Evolutionary conservation across 768 basidiomycete genomes (phyloP).

Genomic region (Dioszegia aurantiaca): DNA sequence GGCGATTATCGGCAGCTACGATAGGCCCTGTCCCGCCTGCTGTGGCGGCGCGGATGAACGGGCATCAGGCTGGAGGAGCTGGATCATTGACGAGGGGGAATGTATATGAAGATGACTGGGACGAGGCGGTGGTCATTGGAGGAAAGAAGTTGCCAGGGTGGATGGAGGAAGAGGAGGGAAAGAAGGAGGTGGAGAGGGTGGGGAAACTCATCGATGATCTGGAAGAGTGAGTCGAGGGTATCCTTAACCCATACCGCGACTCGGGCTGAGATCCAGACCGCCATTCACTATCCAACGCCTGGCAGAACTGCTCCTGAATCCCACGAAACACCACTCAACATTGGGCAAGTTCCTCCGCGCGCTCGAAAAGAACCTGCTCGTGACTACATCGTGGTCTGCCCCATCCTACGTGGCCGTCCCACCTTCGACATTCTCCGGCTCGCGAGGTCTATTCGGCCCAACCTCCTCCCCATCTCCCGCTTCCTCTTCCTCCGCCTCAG

Average conservation of each 20-base stretch:
- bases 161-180: slow-evolving; percentile 43
- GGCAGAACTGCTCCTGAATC: slow-evolving; percentile 45
- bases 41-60: slow-evolving; percentile 6
- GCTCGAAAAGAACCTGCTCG: slow-evolving; percentile 49
- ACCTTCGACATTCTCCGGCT: slow-evolving; percentile 10
- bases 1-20: slow-evolving; percentile 9
- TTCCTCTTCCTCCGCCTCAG: background rate
- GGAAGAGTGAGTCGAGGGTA: slow-evolving; percentile 35
- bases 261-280: slow-evolving; percentile 26
- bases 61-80: slow-evolving; percentile 1
- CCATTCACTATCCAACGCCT: slow-evolving; percentile 53
- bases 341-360: slow-evolving; percentile 52
- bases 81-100: slow-evolving; percentile 8
- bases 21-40: slow-evolving; percentile 4
- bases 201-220: slow-evolving; percentile 43
- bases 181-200: slow-evolving; percentile 39
- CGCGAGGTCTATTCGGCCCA: slow-evolving; percentile 8
- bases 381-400: slow-evolving; percentile 46
- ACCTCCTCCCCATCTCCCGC: slow-evolving; percentile 13
- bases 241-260: background rate
- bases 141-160: slow-evolving; percentile 45
- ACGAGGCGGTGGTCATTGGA: slow-evolving; percentile 50
- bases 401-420: slow-evolving; percentile 30
- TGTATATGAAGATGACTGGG: slow-evolving; percentile 37
- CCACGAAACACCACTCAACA: slow-evolving; percentile 35